Percentiles rank a stretch among this genome's conserved stretches.
Conservation (phyloP, 371 early-diverging fungal genomes). For the Sporodiniella umbellata region DNA sequence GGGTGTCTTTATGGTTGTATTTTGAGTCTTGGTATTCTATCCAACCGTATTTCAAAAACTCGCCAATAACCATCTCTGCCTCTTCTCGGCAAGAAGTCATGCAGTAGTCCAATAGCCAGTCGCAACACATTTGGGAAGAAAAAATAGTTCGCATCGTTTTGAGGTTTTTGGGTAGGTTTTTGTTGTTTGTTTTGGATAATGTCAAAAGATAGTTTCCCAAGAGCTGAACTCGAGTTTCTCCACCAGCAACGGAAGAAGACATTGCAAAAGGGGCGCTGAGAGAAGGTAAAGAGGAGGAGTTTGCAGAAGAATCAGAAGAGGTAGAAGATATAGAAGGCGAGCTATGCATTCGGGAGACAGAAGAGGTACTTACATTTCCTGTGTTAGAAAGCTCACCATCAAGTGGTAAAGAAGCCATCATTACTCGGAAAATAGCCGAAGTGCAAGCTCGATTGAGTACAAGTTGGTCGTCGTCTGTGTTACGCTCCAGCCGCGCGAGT, state of each 20-base stretch:
- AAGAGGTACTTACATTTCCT: constrained; percentile 18
- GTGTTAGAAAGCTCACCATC: constrained; percentile 30
- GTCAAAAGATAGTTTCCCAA: constrained; percentile 40
- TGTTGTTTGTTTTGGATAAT: constrained; percentile 21
- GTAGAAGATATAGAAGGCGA: constrained; percentile 18
- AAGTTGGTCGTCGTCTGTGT: constrained; percentile 40
- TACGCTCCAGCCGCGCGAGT: constrained; percentile 40
- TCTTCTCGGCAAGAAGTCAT: constrained; percentile 64
- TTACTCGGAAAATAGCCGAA: constrained; percentile 34
- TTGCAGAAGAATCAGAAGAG: constrained; percentile 18
- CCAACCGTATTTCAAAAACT: constrained; percentile 57
- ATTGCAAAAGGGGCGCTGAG: constrained; percentile 26
- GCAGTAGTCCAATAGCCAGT: constrained; percentile 62
- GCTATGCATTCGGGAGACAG: constrained; percentile 7
- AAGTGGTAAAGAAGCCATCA: constrained; percentile 40
- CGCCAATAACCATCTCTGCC: constrained; percentile 47
- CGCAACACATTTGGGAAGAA: constrained; percentile 44
- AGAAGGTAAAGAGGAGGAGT: constrained; percentile 21
- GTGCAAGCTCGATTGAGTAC: constrained; percentile 26
- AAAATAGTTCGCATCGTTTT: constrained; percentile 40
- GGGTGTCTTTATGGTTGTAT: neutral
- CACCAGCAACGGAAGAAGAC: constrained; percentile 15
- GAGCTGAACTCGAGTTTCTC: constrained; percentile 35
- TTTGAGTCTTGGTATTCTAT: constrained; percentile 43
- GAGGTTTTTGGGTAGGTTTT: constrained; percentile 8